Conservation (phyloP, 2,329 filamentous ascomycete genomes). For the Xylariaceae sp. region DNA sequence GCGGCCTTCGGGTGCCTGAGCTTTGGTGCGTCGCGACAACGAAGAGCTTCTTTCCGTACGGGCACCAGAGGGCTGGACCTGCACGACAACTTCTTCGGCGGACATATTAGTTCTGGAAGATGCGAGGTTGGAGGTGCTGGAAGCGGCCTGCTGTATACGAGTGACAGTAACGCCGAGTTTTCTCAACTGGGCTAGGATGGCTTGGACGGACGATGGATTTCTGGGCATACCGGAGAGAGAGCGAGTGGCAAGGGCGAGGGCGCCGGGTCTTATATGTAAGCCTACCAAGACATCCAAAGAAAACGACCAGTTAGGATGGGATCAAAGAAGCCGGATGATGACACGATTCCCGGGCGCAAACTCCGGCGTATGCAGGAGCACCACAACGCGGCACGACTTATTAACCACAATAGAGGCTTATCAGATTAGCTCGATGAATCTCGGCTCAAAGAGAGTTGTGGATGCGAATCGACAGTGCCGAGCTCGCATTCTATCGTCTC, state of each 20-base stretch:
- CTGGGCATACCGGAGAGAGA: conserved; percentile 40
- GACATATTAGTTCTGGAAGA: conserved; percentile 17
- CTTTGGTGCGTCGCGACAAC: not conserved
- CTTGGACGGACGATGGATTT: conserved; percentile 34
- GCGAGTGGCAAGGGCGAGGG: conserved; percentile 24
- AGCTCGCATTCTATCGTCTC: not conserved
- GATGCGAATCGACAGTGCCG: conserved; percentile 1
- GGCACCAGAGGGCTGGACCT: not conserved
- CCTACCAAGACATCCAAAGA: conserved; percentile 16
- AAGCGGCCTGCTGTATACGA: conserved; percentile 22
- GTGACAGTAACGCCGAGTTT: conserved; percentile 32
- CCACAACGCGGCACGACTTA: not conserved
- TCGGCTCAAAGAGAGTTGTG: too few species aligned
- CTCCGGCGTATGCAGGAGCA: conserved; percentile 11
- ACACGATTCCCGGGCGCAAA: conserved; percentile 8
- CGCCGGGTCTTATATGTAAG: conserved; percentile 21
- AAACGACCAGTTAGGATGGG: conserved; percentile 4
- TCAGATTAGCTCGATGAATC: too few species aligned
- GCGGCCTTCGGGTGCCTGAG: conserved; percentile 25
- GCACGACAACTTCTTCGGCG: conserved; percentile 24
- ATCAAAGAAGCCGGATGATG: conserved; percentile 1
- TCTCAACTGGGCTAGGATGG: conserved; percentile 37
- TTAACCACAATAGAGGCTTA: too few species aligned
- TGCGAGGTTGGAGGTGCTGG: conserved; percentile 4
- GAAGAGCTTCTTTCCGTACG: not conserved